Evolutionary conservation across 345 rosid species (phyloP).

Genomic region (Anastatica hierochuntica): DNA sequence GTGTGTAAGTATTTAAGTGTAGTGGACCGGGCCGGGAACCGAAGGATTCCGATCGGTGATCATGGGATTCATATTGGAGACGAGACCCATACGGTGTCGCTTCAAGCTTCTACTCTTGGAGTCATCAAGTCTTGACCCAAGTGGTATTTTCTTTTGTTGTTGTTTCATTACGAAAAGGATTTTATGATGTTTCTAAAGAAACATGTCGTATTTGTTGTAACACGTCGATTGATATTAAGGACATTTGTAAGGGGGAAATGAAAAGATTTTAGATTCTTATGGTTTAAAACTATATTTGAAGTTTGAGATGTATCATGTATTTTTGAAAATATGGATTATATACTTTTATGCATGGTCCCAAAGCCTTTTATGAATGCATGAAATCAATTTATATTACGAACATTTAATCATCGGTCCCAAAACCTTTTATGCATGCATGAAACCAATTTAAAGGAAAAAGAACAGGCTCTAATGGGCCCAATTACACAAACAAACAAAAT

Average conservation of each 20-base stretch:
- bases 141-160: neutral
- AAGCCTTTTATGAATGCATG: too few relatives aligned
- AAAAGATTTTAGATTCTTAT: too few relatives aligned
- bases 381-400: too few relatives aligned
- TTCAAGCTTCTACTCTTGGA: constrained; percentile 46
- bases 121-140: constrained; percentile 41
- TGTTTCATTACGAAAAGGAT: neutral
- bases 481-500: neutral
- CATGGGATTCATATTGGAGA: constrained; percentile 67
- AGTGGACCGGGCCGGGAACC: constrained; percentile 62
- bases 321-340: too few relatives aligned
- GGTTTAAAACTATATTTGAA: too few relatives aligned
- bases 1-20: constrained; percentile 82
- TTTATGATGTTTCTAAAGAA: too few relatives aligned
- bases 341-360: too few relatives aligned
- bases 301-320: too few relatives aligned
- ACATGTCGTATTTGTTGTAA: too few relatives aligned
- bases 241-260: too few relatives aligned
- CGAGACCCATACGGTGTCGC: constrained; percentile 45
- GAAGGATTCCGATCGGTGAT: constrained; percentile 78
- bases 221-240: too few relatives aligned
- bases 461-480: constrained; percentile 3
- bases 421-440: neutral
- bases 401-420: too few relatives aligned
- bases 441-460: neutral